Base-by-base conservation (phyloP, 306 rosid species). In the Cucumis hystrix region DNA sequence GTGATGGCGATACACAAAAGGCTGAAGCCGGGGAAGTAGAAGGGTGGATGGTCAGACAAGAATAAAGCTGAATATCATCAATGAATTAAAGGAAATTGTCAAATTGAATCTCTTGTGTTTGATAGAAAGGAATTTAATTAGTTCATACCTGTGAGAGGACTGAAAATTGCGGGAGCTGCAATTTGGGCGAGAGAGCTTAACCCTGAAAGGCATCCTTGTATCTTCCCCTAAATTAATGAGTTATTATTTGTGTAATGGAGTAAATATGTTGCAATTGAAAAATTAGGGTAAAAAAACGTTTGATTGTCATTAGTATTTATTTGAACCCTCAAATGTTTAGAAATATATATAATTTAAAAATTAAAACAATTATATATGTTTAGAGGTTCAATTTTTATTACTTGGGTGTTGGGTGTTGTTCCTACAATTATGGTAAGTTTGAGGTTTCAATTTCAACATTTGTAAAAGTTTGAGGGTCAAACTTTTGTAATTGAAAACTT, bases 171-270 rank as follows among this genome's bases (percentile, higher is more conserved):
- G 0, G 98, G 98, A 81, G 98, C 74, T 67, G 89, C 55, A 71
- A 92, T 92, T 85, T 82, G 87, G 69, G 96, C 97, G 6, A 88
- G 70, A 51, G 97, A 92, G 70, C 87, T 83, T 74, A 94, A 74
- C 82, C 96, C 97, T 64, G 95, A 83, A 78, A 95, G 86, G 70
- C 96, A 89, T 77, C 98, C 98, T 87, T 89, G 98, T 81, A 87
- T 89, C 91, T 87, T 92, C 17, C 97, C 98, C 97, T 94, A 80
- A 43, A 23, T 23, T 23, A 73, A 74, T 64, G 40, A 64, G 73
- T 45, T 49, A 76, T 75, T 62, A 62, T 61, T 40, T n/a, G 59
- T 14, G 33, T 41, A 55, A 64, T 1, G 33, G 62, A 41, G 41
- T 33, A 71, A 58, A 60, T n/a, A 13, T 28, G 30, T 3, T 28